Conservation (phyloP, 2,329 filamentous ascomycete genomes). For the Pestalotiopsis sp. region DNA sequence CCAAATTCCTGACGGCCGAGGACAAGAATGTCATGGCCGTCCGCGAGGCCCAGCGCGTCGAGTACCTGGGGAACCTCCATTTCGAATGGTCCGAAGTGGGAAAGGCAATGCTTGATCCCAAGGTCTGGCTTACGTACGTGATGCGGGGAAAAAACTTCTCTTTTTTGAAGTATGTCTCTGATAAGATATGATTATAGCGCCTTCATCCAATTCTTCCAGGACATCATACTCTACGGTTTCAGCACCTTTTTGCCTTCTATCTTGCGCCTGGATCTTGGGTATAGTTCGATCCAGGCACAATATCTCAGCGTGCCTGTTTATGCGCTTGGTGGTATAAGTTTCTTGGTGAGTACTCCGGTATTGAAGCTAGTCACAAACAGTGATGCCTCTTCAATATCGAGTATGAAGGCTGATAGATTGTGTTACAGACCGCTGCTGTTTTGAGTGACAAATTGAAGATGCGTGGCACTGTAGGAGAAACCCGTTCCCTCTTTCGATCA, state of each 20-base stretch:
- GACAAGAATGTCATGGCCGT: slow-evolving; percentile 43
- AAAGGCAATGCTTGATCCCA: slow-evolving; percentile 64
- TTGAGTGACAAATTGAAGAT: background rate
- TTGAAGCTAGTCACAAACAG: background rate
- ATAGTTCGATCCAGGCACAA: slow-evolving; percentile 61
- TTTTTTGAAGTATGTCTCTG: background rate
- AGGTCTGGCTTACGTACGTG: slow-evolving; percentile 44
- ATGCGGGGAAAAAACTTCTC: background rate
- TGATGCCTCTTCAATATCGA: too few species aligned
- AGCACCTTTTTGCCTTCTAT: slow-evolving; percentile 72
- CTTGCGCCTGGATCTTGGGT: slow-evolving; percentile 56
- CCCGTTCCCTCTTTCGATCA: background rate
- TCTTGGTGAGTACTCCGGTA: slow-evolving; percentile 56
- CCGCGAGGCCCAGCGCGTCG: slow-evolving; percentile 49
- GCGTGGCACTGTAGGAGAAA: background rate
- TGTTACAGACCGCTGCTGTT: background rate
- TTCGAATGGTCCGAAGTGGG: slow-evolving; percentile 54
- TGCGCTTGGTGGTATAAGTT: slow-evolving; percentile 62
- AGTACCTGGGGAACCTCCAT: slow-evolving; percentile 22
- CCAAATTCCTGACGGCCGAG: slow-evolving; percentile 56
- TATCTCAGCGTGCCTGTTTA: slow-evolving; percentile 73
- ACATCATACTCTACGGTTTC: slow-evolving; percentile 71
- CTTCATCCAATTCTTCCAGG: slow-evolving; percentile 61
- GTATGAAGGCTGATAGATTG: background rate
- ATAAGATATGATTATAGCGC: slow-evolving; percentile 49